Base-by-base conservation (phyloP, 2,329 filamentous ascomycete species). In the Aschersonia sp. region DNA sequence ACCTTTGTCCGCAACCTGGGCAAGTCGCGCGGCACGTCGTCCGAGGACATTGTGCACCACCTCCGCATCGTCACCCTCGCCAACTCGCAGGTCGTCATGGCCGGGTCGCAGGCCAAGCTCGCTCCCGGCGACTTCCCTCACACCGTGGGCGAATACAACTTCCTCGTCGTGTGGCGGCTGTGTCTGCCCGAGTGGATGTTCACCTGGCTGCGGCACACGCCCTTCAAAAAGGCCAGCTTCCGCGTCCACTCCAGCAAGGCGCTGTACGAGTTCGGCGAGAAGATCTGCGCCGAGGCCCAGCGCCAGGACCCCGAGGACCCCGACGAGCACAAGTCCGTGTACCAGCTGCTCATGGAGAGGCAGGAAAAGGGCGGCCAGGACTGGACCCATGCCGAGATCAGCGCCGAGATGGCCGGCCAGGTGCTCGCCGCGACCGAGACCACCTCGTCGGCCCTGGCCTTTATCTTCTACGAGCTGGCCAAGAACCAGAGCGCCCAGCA, bases 371-470 rank as follows among this genome's bases (percentile, higher is more conserved):
- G 33, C 29, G n/a, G 44, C 42, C 32, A 43, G 9, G 35, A 42
- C 4, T 51, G 47, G 45, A 33, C 14, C 11, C 45, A 50, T n/a
- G 6, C 50, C 22, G 53, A 51, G 31, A 42, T 55, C 42, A 50
- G 47, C 14, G 51, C 50, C 42, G 54, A 54, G 45, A 52, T 55
- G 48, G 54, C 52, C 4, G 51, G 54, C 35, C 50, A 55, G 42
- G 44, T 53, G 12, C 49, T 52, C 12, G 50, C 53, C 11, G 52
- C 50, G 12, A 54, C 46, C 9, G 51, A 51, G 46, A 55, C 53
- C 5, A 55, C 52, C 5, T 53, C 52, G 30, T 55, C 52, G 10
- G 50, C 52, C 9, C 39, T 55, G 31, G 46, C 50, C 31, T 55
- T 54, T 37, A 54, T 55, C 32, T 50, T 52, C 10, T 55, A 55